Evolutionary conservation across 441 rosid species (phyloP).

Genomic region (Jatropha podagrica): DNA sequence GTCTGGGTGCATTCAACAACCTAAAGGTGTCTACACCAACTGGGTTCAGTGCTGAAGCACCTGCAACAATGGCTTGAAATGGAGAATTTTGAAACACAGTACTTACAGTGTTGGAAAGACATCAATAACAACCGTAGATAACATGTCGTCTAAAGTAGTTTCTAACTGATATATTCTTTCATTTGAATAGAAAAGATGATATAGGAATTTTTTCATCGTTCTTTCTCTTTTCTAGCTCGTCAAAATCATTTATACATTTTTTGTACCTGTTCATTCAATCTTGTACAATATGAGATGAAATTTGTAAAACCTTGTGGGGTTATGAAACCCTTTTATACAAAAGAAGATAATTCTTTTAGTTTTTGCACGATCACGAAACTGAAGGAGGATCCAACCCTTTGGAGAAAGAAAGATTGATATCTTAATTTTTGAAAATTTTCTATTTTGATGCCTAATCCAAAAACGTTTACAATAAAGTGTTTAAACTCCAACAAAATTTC

Average conservation of each 20-base stretch:
- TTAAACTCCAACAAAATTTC: too few species aligned
- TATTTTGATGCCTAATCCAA: too few species aligned
- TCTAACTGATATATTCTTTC: conserved; percentile 47
- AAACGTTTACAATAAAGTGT: too few species aligned
- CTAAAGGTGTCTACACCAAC: conserved; percentile 25
- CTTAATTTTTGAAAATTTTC: too few species aligned
- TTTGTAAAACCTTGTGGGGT: conserved; percentile 30
- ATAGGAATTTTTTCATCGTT: conserved; percentile 42
- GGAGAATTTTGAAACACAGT: conserved; percentile 22
- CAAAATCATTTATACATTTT: conserved; percentile 15
- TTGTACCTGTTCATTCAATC: conserved; percentile 11
- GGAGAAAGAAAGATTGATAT: too few species aligned
- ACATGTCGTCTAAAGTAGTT: conserved; percentile 7
- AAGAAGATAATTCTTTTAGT: neutral
- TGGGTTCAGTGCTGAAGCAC: conserved; percentile 21
- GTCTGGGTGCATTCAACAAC: conserved; percentile 18
- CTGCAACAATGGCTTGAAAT: conserved; percentile 15
- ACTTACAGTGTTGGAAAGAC: conserved; percentile 33
- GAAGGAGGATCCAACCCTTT: too few species aligned
- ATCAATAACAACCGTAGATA: conserved; percentile 34
- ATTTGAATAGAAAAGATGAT: conserved; percentile 55
- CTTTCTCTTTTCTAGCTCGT: conserved; percentile 21
- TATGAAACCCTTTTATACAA: conserved; percentile 27
- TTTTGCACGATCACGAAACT: neutral
- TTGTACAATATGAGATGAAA: conserved; percentile 19